phyloP scores from a whole-genome alignment of 1,284 basidiomycete species.

The Sporisorium scitamineum region DNA sequence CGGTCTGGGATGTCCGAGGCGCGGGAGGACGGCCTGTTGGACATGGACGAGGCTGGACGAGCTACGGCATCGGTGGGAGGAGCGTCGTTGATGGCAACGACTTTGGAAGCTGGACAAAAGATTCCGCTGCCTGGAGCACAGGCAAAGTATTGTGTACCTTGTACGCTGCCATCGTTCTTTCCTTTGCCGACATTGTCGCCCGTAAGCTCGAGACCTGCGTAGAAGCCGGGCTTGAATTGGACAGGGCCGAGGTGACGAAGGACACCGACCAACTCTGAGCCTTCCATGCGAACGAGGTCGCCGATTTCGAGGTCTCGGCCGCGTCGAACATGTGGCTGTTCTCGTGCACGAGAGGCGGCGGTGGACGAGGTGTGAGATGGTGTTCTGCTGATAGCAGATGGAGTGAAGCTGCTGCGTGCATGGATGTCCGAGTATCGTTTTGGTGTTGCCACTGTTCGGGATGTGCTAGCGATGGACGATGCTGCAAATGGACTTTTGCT shows the following conservation, averaged over 20 bases:
- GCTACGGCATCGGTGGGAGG: slow-evolving; percentile 62
- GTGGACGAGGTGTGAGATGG: slow-evolving; percentile 44
- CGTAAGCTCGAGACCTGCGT: slow-evolving; percentile 65
- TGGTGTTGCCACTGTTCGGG: slow-evolving; percentile 32
- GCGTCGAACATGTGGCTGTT: slow-evolving; percentile 18
- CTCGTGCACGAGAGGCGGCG: slow-evolving; percentile 37
- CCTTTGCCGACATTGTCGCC: slow-evolving; percentile 78
- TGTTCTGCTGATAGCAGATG: slow-evolving; percentile 22
- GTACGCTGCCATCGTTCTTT: slow-evolving; percentile 92
- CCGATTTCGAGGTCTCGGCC: slow-evolving; percentile 60
- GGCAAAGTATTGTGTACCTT: slow-evolving; percentile 84
- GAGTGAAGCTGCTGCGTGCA: slow-evolving; percentile 17
- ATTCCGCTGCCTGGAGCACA: slow-evolving; percentile 89
- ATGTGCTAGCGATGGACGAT: slow-evolving; percentile 11
- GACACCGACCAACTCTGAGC: slow-evolving; percentile 57
- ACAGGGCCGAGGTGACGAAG: slow-evolving; percentile 65
- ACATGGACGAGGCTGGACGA: slow-evolving; percentile 64
- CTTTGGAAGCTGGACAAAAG: slow-evolving; percentile 84
- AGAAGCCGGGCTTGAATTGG: slow-evolving; percentile 57
- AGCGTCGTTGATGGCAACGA: slow-evolving; percentile 69
- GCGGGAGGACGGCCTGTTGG: slow-evolving; percentile 46
- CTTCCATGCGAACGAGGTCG: slow-evolving; percentile 58
- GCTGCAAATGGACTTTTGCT: slow-evolving; percentile 22
- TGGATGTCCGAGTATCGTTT: slow-evolving; percentile 44
- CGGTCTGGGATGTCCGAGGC: slow-evolving; percentile 44